Base-by-base conservation (phyloP, 1,139 yeast genomes). In the Debaryomycetaceae sp. region DNA sequence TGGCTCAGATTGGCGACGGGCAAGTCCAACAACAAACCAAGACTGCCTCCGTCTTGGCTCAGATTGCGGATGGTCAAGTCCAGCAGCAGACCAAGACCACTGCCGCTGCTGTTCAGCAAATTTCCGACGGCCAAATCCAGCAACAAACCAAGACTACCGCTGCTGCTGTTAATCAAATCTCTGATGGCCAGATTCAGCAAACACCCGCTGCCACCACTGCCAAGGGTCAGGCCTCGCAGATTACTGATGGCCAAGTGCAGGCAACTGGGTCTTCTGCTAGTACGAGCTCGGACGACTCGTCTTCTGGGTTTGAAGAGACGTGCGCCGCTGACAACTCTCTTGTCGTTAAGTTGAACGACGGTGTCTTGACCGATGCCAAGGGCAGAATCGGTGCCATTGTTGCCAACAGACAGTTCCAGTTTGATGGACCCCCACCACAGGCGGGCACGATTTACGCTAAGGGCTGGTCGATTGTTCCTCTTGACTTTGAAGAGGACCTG, bases 111-210 rank as follows among this genome's bases (percentile, higher is more conserved):
- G 29, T 25, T 5, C 10, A 17, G 9, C 63, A 58, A 40, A 56
- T 58, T 25, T 48, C 47, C 29, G 59, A 56, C 19, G 56, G 76
- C 41, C 74, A 69, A 46, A 51, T 67, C 46, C 75, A 69, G 49
- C 58, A 65, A 29, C 58, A 65, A 37, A 48, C 61, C 29, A 34
- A 48, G 22, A 42, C 36, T 29, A 38, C 48, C 34, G 45, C 54
- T 24, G 37, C 58, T 20, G 63, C 60, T 23, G 56, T 61, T 34
- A 50, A 61, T 45, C 61, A 60, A 50, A 56, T 65, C 38, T 51
- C 53, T 35, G 69, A 62, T 37, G 73, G 71, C 36, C 71, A 65
- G 49, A 51, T 63, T 48, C 67, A 68, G 48, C 63, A 69, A 37
- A 5, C 23, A 33, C n/a, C n/a, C n/a, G n/a, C n/a, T n/a, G 50